Conservation (phyloP, 805 yeast genomes). For the Millerozyma acaciae region DNA sequence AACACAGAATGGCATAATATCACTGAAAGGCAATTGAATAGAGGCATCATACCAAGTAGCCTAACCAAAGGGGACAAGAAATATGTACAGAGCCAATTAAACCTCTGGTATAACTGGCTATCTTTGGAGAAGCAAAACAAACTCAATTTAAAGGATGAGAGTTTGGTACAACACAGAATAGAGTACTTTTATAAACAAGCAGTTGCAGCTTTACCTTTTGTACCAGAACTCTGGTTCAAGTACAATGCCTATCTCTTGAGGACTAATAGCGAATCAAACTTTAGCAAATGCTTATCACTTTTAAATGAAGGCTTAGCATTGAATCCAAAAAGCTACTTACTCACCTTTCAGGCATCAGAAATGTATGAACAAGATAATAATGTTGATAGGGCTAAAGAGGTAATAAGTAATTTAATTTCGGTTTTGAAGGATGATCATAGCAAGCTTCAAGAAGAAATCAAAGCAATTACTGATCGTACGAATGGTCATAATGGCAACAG, state of each 20-base stretch:
- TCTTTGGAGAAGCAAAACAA: conserved; percentile 75
- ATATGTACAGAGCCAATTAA: conserved; percentile 39
- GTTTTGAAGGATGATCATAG: conserved; percentile 37
- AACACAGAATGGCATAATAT: conserved; percentile 65
- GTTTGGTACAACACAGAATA: conserved; percentile 50
- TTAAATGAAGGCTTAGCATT: conserved; percentile 53
- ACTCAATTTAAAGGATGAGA: conserved; percentile 51
- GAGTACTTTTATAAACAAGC: conserved; percentile 73
- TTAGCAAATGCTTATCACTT: conserved; percentile 41
- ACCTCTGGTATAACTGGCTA: conserved; percentile 70
- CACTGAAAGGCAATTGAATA: conserved; percentile 45
- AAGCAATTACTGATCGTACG: conserved; percentile 14
- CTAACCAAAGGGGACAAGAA: conserved; percentile 12
- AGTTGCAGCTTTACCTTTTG: conserved; percentile 54
- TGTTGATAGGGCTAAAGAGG: conserved; percentile 44
- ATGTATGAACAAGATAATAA: conserved; percentile 58
- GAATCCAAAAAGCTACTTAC: conserved; percentile 66
- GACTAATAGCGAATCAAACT: conserved; percentile 35
- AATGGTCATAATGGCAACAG: conserved; percentile 8
- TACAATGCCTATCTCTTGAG: conserved; percentile 38
- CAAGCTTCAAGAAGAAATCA: conserved; percentile 18
- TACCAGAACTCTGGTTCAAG: conserved; percentile 76
- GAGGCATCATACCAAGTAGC: conserved; percentile 32
- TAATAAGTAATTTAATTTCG: conserved; percentile 51
- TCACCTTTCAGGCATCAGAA: conserved; percentile 68